Evolutionary conservation across 2,329 filamentous ascomycete genomes (phyloP).

Genomic region (Alternaria arborescens): DNA sequence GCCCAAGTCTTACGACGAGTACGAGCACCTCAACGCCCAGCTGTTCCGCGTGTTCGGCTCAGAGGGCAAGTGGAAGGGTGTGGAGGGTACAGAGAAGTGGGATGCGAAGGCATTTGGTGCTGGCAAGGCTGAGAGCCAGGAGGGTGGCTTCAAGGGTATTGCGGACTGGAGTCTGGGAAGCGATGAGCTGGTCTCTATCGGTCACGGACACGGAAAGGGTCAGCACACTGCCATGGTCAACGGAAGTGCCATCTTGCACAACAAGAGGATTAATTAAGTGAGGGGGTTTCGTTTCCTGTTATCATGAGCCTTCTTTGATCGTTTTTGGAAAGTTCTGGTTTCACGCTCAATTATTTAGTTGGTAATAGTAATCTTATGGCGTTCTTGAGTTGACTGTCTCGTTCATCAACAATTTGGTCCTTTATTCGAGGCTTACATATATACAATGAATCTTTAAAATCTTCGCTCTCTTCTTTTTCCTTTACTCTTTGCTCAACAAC

Average conservation of each 20-base stretch:
- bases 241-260: background rate
- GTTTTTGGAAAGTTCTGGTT: background rate
- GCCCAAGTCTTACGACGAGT: slow-evolving; percentile 60
- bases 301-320: background rate
- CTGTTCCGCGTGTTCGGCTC: slow-evolving; percentile 53
- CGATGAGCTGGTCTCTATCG: slow-evolving; percentile 17
- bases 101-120: slow-evolving; percentile 55
- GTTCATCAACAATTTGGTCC: background rate
- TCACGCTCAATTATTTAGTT: background rate
- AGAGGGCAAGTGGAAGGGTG: slow-evolving; percentile 50
- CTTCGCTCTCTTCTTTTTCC: background rate
- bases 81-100: slow-evolving; percentile 60
- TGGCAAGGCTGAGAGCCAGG: slow-evolving; percentile 57
- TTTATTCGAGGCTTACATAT: background rate
- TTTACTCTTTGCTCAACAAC: slow-evolving; percentile 23
- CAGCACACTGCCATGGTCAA: slow-evolving; percentile 1
- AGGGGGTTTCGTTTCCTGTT: background rate
- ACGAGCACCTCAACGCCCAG: slow-evolving; percentile 58
- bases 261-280: background rate
- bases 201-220: slow-evolving; percentile 3
- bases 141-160: slow-evolving; percentile 45
- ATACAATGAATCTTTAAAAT: background rate
- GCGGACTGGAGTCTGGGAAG: slow-evolving; percentile 45
- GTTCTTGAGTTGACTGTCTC: background rate
- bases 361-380: background rate